Evolutionary conservation across 2,329 filamentous ascomycete genomes (phyloP).

Genomic region (Neopestalotiopsis sp.): DNA sequence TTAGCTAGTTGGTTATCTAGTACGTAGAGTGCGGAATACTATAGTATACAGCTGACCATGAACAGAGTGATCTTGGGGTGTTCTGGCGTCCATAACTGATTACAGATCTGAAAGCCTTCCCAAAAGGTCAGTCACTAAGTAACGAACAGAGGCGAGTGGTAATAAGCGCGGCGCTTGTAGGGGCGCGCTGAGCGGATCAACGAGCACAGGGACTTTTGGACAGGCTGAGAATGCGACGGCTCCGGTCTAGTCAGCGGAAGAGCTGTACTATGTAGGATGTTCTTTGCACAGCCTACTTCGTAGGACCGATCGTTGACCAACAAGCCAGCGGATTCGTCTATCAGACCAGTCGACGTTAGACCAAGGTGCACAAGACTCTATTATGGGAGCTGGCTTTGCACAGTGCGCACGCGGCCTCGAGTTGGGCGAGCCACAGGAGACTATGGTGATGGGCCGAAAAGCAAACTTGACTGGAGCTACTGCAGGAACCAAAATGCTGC

Average conservation of each 20-base stretch:
- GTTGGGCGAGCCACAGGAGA: too few relatives aligned
- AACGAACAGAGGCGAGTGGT: not conserved
- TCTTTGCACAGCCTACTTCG: not conserved
- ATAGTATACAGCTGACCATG: too few relatives aligned
- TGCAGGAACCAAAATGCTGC: conserved; percentile 29
- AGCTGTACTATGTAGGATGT: not conserved
- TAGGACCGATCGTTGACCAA: not conserved
- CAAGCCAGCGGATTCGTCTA: not conserved
- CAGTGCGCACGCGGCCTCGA: conserved; percentile 7
- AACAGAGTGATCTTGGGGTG: too few relatives aligned
- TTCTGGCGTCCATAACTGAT: not conserved
- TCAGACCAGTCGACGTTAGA: conserved; percentile 1
- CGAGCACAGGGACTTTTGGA: not conserved
- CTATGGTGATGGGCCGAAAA: too few relatives aligned
- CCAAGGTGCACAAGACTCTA: not conserved
- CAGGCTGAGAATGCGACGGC: not conserved
- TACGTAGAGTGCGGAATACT: too few relatives aligned
- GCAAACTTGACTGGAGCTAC: conserved; percentile 4
- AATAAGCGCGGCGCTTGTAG: not conserved
- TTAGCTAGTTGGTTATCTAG: not conserved
- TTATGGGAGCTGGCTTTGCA: not conserved
- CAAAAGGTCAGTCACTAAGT: too few relatives aligned
- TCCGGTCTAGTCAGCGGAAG: not conserved
- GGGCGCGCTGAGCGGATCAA: not conserved
- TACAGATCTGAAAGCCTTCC: not conserved